phyloP scores from a whole-genome alignment of 2,329 filamentous ascomycete species.

The Neopestalotiopsis sp. region DNA sequence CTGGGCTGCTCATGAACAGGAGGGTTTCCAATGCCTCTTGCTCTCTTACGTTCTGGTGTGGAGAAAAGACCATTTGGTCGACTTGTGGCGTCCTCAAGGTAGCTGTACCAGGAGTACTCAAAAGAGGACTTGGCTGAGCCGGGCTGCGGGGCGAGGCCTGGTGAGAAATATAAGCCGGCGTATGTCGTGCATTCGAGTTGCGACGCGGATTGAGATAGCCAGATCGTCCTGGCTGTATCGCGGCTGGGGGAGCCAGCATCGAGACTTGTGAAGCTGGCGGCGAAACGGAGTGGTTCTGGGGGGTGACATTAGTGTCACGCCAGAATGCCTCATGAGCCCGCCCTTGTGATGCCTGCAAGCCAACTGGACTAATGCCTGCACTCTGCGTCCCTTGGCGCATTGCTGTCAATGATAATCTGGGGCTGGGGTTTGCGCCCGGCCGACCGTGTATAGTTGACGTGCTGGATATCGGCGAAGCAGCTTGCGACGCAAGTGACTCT shows the following conservation, averaged over 20 bases:
- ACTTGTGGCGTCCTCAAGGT: constrained; percentile 43
- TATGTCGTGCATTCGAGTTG: constrained; percentile 55
- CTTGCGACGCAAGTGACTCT: constrained; percentile 74
- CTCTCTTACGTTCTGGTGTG: constrained; percentile 73
- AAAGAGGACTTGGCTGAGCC: constrained; percentile 46
- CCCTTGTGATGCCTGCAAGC: constrained; percentile 29
- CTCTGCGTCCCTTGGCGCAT: constrained; percentile 41
- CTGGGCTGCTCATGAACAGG: constrained; percentile 81
- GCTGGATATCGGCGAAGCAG: constrained; percentile 67
- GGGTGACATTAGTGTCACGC: constrained; percentile 46
- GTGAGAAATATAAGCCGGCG: constrained; percentile 56
- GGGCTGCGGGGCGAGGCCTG: constrained; percentile 51
- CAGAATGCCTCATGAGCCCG: constrained; percentile 51
- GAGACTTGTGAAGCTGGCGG: constrained; percentile 40
- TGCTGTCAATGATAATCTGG: constrained; percentile 48
- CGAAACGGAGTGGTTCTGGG: constrained; percentile 45
- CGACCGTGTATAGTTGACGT: constrained; percentile 60
- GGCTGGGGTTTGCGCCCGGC: constrained; percentile 60
- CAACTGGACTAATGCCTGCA: constrained; percentile 35
- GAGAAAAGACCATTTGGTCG: constrained; percentile 68
- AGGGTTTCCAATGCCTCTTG: constrained; percentile 83
- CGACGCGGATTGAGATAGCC: constrained; percentile 50
- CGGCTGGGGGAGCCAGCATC: constrained; percentile 58
- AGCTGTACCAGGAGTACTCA: constrained; percentile 41
- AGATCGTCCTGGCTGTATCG: constrained; percentile 56